These are phyloP conservation scores for Rhodotorula toruloides DNA, from an alignment of 768 basidiomycete genomes.

Conservation along the genomic window DNA sequence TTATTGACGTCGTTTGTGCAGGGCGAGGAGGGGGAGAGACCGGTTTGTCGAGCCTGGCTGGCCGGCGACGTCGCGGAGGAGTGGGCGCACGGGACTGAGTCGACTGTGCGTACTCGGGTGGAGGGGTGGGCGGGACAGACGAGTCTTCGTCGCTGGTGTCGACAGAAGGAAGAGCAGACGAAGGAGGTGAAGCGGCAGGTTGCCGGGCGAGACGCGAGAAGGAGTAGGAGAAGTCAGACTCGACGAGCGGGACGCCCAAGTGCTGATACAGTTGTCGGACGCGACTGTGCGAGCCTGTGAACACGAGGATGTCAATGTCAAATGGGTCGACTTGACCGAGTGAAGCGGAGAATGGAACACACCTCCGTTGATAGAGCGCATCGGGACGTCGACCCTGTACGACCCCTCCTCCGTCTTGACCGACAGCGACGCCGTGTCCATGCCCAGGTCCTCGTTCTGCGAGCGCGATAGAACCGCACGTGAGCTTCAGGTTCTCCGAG, in stretches of 20 bases:
- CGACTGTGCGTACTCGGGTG: not conserved
- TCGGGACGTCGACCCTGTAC: constrained; percentile 65
- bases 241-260: constrained; percentile 58
- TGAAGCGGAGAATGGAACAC: constrained; percentile 30
- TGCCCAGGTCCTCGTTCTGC: constrained; percentile 59
- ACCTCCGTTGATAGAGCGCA: constrained; percentile 78
- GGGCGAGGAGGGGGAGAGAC: not conserved
- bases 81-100: not conserved
- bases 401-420: constrained; percentile 46
- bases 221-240: constrained; percentile 64
- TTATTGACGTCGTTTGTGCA: not conserved
- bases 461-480: not conserved
- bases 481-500: not conserved
- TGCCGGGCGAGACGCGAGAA: constrained; percentile 51
- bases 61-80: not conserved
- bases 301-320: not conserved
- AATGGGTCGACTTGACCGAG: not conserved
- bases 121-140: not conserved
- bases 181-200: constrained; percentile 44
- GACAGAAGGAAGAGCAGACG: not conserved
- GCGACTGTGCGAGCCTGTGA: constrained; percentile 64
- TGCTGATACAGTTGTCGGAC: constrained; percentile 63
- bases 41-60: not conserved
- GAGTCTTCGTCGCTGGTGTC: not conserved
- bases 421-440: constrained; percentile 57